Conservation (phyloP, 306 rosid genomes). For the Begonia fuchsioides region DNA sequence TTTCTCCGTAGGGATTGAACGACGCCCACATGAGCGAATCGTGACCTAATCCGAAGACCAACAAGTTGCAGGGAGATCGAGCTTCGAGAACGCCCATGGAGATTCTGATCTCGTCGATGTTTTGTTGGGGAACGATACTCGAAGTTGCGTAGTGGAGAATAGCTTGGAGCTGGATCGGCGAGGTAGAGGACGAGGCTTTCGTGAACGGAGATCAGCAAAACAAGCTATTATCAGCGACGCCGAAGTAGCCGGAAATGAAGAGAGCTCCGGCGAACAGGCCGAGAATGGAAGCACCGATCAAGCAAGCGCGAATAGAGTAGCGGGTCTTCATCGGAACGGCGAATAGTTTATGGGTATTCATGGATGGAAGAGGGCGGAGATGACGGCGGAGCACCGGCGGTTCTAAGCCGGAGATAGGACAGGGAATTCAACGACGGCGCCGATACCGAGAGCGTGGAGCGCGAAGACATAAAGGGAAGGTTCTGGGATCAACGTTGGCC, state of each 20-base stretch:
- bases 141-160: constrained; percentile 91
- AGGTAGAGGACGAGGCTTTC: background rate
- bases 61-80: constrained; percentile 44
- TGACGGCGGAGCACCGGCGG: too few species aligned
- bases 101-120: constrained; percentile 44
- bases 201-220: constrained; percentile 22
- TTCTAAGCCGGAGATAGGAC: too few species aligned
- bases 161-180: constrained; percentile 30
- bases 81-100: constrained; percentile 38
- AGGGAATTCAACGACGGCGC: too few species aligned
- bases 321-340: constrained; percentile 24
- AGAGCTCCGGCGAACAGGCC: constrained; percentile 35
- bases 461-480: too few species aligned
- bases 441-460: too few species aligned
- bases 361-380: background rate
- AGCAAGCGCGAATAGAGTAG: constrained; percentile 17
- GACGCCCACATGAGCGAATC: constrained; percentile 96
- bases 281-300: constrained; percentile 20
- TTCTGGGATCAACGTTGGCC: too few species aligned
- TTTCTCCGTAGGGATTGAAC: constrained; percentile 59
- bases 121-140: constrained; percentile 49
- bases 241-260: constrained; percentile 19
- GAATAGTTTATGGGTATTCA: too few species aligned
- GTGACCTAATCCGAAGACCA: constrained; percentile 77
- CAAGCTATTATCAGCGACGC: constrained; percentile 11